phyloP scores from a whole-genome alignment of 306 rosid species.

The Cucumis sativus region DNA sequence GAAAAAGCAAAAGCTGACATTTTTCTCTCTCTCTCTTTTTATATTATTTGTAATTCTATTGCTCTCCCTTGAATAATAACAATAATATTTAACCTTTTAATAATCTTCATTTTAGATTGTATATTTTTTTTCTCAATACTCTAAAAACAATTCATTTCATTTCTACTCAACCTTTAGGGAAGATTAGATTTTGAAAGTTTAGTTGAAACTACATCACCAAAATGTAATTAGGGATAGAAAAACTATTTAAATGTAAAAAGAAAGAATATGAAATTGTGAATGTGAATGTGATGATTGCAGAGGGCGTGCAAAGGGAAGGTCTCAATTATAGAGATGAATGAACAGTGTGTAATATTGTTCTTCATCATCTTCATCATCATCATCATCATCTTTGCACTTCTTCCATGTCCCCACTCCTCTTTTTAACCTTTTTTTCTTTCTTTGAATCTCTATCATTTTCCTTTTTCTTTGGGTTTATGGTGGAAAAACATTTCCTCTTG shows the following conservation, averaged over 20 bases:
- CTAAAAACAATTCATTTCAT: no score
- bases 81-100: no score
- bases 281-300: not conserved
- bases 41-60: no score
- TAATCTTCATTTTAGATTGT: no score
- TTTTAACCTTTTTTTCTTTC: not conserved
- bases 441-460: not conserved
- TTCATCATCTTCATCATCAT: no score
- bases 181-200: no score
- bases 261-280: not conserved
- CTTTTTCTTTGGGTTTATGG: not conserved
- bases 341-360: not conserved
- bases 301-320: not conserved
- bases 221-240: no score
- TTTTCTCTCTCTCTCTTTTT: slow-evolving; percentile 17
- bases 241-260: no score
- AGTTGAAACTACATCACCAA: no score
- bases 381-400: not conserved
- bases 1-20: slow-evolving; percentile 75
- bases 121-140: no score
- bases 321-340: slow-evolving; percentile 6
- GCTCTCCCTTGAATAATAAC: no score
- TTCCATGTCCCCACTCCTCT: not conserved
- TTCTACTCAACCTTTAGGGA: no score
- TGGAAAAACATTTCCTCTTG: not conserved